Conservation (phyloP, 306 rosid genomes). For the Fragaria nilgerrensis region DNA sequence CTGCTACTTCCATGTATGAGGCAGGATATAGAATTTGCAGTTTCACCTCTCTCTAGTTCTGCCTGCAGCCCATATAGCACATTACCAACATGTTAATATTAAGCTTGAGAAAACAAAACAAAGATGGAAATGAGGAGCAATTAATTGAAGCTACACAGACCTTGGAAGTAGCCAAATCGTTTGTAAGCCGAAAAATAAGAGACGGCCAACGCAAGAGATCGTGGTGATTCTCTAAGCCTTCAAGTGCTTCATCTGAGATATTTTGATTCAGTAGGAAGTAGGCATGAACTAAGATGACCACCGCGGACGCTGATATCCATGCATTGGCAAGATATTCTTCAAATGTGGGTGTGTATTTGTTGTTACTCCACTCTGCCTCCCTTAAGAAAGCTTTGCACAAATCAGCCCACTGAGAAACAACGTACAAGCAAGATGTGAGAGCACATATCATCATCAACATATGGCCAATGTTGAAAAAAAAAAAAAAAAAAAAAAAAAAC, state of each 20-base stretch:
- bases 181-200: constrained; percentile 49
- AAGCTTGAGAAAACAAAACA: neutral
- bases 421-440: neutral
- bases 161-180: constrained; percentile 54
- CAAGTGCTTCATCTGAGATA: constrained; percentile 37
- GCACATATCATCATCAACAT: neutral
- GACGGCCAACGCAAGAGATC: constrained; percentile 36
- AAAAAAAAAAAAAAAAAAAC: neutral
- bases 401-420: constrained; percentile 44
- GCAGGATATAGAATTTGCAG: constrained; percentile 42
- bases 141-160: constrained; percentile 6
- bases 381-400: constrained; percentile 49
- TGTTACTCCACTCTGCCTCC: constrained; percentile 49
- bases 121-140: neutral
- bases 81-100: neutral
- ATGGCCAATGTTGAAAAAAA: neutral
- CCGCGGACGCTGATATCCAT: constrained; percentile 47
- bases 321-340: constrained; percentile 44
- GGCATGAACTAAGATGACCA: constrained; percentile 32
- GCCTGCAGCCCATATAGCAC: constrained; percentile 21
- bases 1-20: constrained; percentile 24
- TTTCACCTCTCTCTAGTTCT: constrained; percentile 56
- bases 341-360: constrained; percentile 39
- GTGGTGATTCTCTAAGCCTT: constrained; percentile 28
- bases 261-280: constrained; percentile 34